phyloP scores from a whole-genome alignment of 371 early-diverging fungal genomes.

The Lichtheimia corymbifera region DNA sequence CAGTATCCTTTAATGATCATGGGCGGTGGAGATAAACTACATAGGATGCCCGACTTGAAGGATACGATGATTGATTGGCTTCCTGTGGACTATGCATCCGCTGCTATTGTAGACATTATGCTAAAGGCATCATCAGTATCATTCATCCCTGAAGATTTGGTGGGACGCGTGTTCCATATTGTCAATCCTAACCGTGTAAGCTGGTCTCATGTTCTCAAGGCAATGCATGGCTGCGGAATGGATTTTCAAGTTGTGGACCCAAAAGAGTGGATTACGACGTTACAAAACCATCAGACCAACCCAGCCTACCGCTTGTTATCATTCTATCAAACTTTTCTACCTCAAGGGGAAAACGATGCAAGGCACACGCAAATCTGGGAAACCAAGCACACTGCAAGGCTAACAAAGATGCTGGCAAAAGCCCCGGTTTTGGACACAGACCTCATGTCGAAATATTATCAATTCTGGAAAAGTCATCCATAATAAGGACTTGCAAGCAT shows the following conservation, averaged over 20 bases:
- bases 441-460: too few species aligned
- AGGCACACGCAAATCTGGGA: not conserved
- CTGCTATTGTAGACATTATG: conserved; percentile 35
- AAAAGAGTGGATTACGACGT: conserved; percentile 24
- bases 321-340: conserved; percentile 15
- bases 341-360: not conserved
- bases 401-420: not conserved
- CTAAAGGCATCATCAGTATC: conserved; percentile 11
- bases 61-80: conserved; percentile 30
- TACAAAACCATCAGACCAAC: conserved; percentile 27
- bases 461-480: too few species aligned
- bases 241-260: conserved; percentile 24
- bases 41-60: conserved; percentile 7
- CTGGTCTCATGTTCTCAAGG: conserved; percentile 24
- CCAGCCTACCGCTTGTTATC: conserved; percentile 32
- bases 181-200: conserved; percentile 28
- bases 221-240: conserved; percentile 27
- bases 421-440: conserved; percentile 6
- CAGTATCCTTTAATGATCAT: conserved; percentile 41
- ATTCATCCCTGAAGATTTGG: not conserved
- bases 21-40: conserved; percentile 23
- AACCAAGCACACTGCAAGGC: conserved; percentile 1
- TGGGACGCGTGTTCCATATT: conserved; percentile 27
- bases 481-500: too few species aligned
- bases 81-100: conserved; percentile 30